These are phyloP conservation scores for Cephalotrichum gorgonifer DNA, from an alignment of 2,329 filamentous ascomycete species.

Conservation along the genomic window DNA sequence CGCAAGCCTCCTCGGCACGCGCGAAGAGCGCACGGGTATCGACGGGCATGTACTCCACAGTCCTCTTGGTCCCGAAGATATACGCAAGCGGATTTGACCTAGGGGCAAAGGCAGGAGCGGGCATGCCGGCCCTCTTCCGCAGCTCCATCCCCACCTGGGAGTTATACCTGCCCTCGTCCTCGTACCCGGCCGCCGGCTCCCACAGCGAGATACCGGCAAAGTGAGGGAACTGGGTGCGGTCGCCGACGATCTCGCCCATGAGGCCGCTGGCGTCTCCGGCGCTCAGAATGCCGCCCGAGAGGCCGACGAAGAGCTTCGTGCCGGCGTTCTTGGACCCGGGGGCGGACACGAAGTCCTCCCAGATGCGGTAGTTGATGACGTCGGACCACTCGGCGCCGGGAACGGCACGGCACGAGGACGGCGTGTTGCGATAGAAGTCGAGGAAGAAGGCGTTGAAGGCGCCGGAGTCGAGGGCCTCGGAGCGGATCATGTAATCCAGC, in stretches of 20 bases:
- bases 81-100: slow-evolving; percentile 2
- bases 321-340: slow-evolving; percentile 26
- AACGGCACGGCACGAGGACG: slow-evolving; percentile 23
- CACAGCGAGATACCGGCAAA: slow-evolving; percentile 37
- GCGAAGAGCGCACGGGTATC: slow-evolving; percentile 2
- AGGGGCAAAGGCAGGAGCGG: too few species aligned
- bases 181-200: slow-evolving; percentile 24
- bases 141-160: slow-evolving; percentile 5
- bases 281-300: slow-evolving; percentile 18
- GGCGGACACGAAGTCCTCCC: slow-evolving; percentile 25
- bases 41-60: slow-evolving; percentile 2
- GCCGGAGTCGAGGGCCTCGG: slow-evolving; percentile 25
- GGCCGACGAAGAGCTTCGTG: slow-evolving; percentile 34
- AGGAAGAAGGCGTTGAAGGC: slow-evolving; percentile 33
- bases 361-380: slow-evolving; percentile 32
- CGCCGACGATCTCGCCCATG: slow-evolving; percentile 26
- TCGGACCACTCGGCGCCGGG: slow-evolving; percentile 16
- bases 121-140: not conserved
- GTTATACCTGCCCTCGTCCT: too few species aligned
- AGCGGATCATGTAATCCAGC: slow-evolving; percentile 18
- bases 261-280: slow-evolving; percentile 19
- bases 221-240: slow-evolving; percentile 21
- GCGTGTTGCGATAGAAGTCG: slow-evolving; percentile 43
- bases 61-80: slow-evolving; percentile 4
- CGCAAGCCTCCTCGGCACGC: slow-evolving; percentile 6